These are phyloP conservation scores for Astragalus membranaceus DNA, from an alignment of 306 rosid species.

Conservation along the genomic window DNA sequence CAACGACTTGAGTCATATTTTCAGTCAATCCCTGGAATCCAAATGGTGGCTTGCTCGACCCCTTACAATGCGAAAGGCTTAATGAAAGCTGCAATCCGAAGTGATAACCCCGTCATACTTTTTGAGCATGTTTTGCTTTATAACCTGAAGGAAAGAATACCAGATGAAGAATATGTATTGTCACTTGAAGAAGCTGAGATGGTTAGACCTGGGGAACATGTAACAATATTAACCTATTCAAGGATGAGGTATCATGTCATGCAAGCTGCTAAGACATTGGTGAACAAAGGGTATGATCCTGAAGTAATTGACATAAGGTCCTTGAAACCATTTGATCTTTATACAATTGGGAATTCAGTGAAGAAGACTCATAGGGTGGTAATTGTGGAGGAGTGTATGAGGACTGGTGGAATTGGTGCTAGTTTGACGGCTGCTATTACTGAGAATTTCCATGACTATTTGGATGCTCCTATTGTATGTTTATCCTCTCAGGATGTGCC, in stretches of 20 bases:
- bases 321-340: constrained; percentile 82
- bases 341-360: constrained; percentile 83
- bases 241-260: constrained; percentile 97
- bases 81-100: constrained; percentile 96
- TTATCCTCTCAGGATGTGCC: constrained; percentile 97
- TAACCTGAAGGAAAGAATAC: constrained; percentile 90
- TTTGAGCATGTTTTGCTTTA: constrained; percentile 94
- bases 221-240: constrained; percentile 83
- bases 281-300: constrained; percentile 90
- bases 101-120: constrained; percentile 93
- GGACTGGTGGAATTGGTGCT: constrained; percentile 94
- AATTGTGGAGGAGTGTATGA: constrained; percentile 96
- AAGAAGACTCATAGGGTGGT: constrained; percentile 89
- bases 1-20: constrained; percentile 92
- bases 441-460: constrained; percentile 82
- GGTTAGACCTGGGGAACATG: constrained; percentile 96
- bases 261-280: constrained; percentile 97
- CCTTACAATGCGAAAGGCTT: constrained; percentile 96
- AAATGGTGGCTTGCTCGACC: constrained; percentile 98
- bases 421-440: constrained; percentile 82
- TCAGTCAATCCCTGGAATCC: constrained; percentile 96
- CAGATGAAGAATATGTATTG: constrained; percentile 89
- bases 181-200: constrained; percentile 92
- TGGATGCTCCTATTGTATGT: constrained; percentile 84
- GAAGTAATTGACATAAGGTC: constrained; percentile 96